phyloP scores from a whole-genome alignment of 176 grass and related monocot species.

The Zizania latifolia region DNA sequence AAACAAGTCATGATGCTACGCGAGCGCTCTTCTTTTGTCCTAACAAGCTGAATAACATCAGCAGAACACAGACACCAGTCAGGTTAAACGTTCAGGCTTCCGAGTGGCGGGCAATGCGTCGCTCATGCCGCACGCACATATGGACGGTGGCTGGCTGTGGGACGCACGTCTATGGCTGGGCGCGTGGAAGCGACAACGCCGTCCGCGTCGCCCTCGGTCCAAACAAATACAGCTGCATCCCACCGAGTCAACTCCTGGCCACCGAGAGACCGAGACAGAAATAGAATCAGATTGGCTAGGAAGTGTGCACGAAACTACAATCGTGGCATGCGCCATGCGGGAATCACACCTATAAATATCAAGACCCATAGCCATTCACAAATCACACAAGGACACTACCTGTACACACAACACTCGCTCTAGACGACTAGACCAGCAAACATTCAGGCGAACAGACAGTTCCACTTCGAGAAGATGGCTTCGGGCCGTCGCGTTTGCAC shows the following conservation, averaged over 20 bases:
- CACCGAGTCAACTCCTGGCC: conserved; percentile 34
- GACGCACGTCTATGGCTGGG: too few species aligned
- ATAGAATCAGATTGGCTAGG: not conserved
- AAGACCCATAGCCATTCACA: not conserved
- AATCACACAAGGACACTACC: conserved; percentile 16
- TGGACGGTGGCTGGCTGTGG: not conserved
- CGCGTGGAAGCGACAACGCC: conserved; percentile 14
- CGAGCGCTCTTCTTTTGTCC: not conserved
- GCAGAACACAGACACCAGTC: too few species aligned
- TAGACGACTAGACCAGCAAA: not conserved
- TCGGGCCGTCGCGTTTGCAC: not conserved
- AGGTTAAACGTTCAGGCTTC: too few species aligned
- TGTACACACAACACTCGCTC: not conserved
- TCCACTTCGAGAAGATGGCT: conserved; percentile 34
- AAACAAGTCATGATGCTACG: not conserved
- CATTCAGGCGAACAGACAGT: too few species aligned
- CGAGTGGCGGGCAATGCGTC: too few species aligned
- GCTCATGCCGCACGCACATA: too few species aligned
- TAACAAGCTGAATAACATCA: not conserved
- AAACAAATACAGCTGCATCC: conserved; percentile 32
- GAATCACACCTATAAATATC: conserved; percentile 34
- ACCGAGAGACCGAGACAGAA: too few species aligned
- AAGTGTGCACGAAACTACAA: conserved; percentile 28
- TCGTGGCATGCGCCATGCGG: not conserved
- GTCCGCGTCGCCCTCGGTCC: conserved; percentile 22